Base-by-base conservation (phyloP, 2,329 filamentous ascomycete genomes). In the Beauveria medogensis region DNA sequence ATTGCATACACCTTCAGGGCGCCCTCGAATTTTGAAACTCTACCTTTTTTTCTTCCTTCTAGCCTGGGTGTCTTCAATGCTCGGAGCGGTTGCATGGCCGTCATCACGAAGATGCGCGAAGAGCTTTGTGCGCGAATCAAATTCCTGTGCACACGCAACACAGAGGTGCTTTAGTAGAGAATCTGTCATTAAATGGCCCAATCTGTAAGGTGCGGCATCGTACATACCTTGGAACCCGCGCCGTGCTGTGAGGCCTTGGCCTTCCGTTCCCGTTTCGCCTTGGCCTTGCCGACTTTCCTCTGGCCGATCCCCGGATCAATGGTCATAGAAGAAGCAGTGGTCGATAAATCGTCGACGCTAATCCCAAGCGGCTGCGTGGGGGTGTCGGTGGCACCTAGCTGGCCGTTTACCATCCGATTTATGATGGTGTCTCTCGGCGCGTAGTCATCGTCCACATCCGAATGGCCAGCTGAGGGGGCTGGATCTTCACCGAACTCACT, bases 101-200 rank as follows among this genome's bases (percentile, higher is more conserved):
- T 82, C 74, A 10, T 86, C 81, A 64, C 84, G 83, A 62, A 94
- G 80, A 71, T 95, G 91, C 57, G 82, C 77, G 70, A 93, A 93
- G 20, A 95, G 74, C 65, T 85, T 86, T 6, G 83, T 88, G 66
- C 85, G 87, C 1, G 88, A 91, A 0, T 82, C 65, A 60, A 83
- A 84, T 1, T 62, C 64, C 61, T 74, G 73, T 3, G 73, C 69
- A 65, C 82, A 84, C 18, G 76, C 71, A 28, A 72, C 68, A 65
- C 81, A 83, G 60, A 65, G 73, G 59, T 80, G 72, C 72, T 77
- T 55, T 55, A 40, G 56, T 56, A 40, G 18, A 22, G 34, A 10
- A 12, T 3, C 26, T 8, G 22, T 48, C 16, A 52, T 53, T 47
- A 24, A 55, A 55, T 47, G n/a, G 14, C 10, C 34, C 20, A 10